Evolutionary conservation across 768 basidiomycete species (phyloP).

Genomic region (Boletus rex-veris): DNA sequence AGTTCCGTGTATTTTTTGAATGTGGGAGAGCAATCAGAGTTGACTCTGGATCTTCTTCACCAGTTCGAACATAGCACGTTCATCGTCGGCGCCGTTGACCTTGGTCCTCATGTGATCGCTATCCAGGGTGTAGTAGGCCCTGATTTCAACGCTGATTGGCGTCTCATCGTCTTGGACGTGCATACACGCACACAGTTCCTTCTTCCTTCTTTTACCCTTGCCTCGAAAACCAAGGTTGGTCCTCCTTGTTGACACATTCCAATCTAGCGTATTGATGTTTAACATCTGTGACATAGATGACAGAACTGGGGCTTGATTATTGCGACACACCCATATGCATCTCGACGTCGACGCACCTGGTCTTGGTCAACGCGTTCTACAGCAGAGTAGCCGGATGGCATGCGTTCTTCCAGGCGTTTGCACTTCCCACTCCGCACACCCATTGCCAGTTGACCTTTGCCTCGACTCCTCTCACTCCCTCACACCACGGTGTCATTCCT

Average conservation of each 20-base stretch:
- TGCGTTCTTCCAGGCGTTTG: not conserved
- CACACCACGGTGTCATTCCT: not conserved
- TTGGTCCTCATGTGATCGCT: not conserved
- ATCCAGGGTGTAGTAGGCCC: not conserved
- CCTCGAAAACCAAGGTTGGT: not conserved
- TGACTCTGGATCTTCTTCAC: constrained; percentile 10
- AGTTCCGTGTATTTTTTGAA: constrained; percentile 12
- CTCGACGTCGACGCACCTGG: not conserved
- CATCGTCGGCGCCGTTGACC: not conserved
- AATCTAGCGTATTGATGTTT: not conserved
- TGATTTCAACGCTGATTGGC: not conserved
- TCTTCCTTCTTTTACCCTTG: not conserved
- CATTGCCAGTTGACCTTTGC: not conserved
- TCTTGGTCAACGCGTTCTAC: not conserved
- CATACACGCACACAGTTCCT: not conserved
- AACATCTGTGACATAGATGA: not conserved
- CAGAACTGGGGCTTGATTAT: not conserved
- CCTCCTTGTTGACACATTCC: not conserved
- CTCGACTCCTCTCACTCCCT: not conserved
- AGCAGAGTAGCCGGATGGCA: not conserved
- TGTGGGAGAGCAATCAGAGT: not conserved
- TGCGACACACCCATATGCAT: not conserved
- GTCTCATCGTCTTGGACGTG: not conserved
- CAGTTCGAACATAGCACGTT: constrained; percentile 7
- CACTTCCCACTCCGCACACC: not conserved